Percentiles rank a stretch among this genome's conserved stretches.
phyloP scores from a whole-genome alignment of 208 protist genomes.

The Dictyostelium gargantuum region DNA sequence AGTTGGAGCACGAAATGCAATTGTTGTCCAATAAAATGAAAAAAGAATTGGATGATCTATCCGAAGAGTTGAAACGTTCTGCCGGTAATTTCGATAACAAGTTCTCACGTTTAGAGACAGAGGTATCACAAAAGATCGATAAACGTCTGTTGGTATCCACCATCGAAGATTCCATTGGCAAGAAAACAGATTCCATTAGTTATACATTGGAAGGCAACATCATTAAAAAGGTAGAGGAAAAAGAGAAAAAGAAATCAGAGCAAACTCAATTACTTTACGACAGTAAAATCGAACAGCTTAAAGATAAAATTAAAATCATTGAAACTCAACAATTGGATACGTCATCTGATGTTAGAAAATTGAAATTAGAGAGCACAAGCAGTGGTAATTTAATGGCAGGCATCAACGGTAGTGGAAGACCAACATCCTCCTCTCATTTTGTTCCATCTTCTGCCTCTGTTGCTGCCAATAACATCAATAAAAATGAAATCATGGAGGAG shows the following conservation, averaged over 20 bases:
- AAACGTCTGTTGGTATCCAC: not conserved
- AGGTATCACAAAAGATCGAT: not conserved
- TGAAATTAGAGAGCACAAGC: not conserved
- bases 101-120: not conserved
- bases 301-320: slow-evolving; percentile 50
- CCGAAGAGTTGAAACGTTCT: not conserved
- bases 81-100: not conserved
- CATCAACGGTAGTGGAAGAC: not conserved
- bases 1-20: not conserved
- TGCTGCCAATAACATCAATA: not conserved
- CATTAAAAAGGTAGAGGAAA: slow-evolving; percentile 2
- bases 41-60: not conserved
- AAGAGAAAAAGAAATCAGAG: slow-evolving; percentile 11
- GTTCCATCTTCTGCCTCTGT: not conserved
- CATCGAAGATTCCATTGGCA: not conserved
- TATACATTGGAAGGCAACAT: not conserved
- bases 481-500: slow-evolving; percentile 29
- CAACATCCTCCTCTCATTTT: not conserved
- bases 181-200: not conserved
- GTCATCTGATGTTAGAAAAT: slow-evolving; percentile 1
- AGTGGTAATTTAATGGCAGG: not conserved
- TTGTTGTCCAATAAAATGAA: not conserved
- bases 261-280: not conserved
- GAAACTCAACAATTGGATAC: slow-evolving; percentile 18
- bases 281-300: not conserved